Percentiles rank a stretch among this genome's conserved stretches.
These are phyloP conservation scores for Fusarium pseudonygamai DNA, from an alignment of 2,329 filamentous ascomycete species.

Conservation along the genomic window DNA sequence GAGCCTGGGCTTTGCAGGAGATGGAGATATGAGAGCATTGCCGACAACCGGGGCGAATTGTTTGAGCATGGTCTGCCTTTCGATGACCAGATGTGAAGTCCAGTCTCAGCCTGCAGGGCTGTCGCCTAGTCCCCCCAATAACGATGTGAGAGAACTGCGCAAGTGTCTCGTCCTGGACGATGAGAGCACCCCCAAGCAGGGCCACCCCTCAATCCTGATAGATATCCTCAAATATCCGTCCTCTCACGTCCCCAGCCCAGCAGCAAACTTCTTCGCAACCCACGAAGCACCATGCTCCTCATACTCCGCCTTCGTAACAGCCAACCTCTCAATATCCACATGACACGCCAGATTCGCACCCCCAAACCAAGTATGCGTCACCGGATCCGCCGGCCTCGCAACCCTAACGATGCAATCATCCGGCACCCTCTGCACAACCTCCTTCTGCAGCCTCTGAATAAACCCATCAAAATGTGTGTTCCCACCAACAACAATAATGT, in stretches of 20 bases:
- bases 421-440: conserved; percentile 76
- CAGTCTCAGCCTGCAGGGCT: neutral
- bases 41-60: rapidly evolving
- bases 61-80: neutral
- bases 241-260: conserved; percentile 36
- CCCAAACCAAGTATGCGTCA: conserved; percentile 86
- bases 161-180: neutral
- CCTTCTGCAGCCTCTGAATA: conserved; percentile 78
- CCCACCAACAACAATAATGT: conserved; percentile 89
- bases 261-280: conserved; percentile 76
- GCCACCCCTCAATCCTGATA: neutral
- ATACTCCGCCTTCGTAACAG: conserved; percentile 90
- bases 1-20: neutral
- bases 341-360: conserved; percentile 81
- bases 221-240: no score
- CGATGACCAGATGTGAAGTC: neutral
- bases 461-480: conserved; percentile 85
- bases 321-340: conserved; percentile 70
- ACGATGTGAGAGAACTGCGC: neutral
- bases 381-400: conserved; percentile 73
- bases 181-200: neutral
- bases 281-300: conserved; percentile 83
- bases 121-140: neutral
- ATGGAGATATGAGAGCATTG: neutral
- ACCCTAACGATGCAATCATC: conserved; percentile 83